These are phyloP conservation scores for Aspergillus sp. DNA, from an alignment of 2,329 filamentous ascomycete species.

Conservation along the genomic window DNA sequence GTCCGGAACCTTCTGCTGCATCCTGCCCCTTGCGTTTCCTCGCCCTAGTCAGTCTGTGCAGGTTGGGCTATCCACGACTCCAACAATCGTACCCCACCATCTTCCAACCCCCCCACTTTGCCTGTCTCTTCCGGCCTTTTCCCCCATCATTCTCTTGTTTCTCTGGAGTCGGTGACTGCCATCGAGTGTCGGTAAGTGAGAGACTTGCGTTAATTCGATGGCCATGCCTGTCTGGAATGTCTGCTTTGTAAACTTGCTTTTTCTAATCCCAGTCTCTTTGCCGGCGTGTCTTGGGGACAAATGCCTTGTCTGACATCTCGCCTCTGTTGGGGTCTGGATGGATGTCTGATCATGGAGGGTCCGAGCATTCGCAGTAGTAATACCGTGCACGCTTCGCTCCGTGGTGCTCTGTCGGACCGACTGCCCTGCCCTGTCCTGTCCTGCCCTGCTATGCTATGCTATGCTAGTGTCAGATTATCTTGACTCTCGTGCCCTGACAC, in stretches of 20 bases:
- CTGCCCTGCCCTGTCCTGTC: not conserved
- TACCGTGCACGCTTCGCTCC: not conserved
- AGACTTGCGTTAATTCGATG: not conserved
- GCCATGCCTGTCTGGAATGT: not conserved
- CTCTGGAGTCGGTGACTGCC: not conserved
- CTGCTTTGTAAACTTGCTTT: not conserved
- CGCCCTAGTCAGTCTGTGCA: constrained; percentile 9
- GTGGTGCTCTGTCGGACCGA: not conserved
- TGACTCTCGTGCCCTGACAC: not conserved
- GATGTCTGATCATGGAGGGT: not conserved
- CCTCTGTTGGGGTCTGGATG: not conserved
- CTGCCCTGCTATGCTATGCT: constrained; percentile 1
- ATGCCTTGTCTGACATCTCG: constrained; percentile 1
- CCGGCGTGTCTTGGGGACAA: not conserved
- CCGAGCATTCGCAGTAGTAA: not conserved
- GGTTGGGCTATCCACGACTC: constrained; percentile 1
- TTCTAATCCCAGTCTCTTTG: not conserved
- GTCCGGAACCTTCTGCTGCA: constrained; percentile 22
- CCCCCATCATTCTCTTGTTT: not conserved
- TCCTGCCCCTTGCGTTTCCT: constrained; percentile 23
- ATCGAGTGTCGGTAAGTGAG: not conserved
- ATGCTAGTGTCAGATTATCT: constrained; percentile 6
- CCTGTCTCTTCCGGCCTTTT: not conserved
- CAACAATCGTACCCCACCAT: not conserved
- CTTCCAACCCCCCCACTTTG: not conserved